A percentile compares a stretch with the other conserved stretches of the same genome.
phyloP scores from a whole-genome alignment of 2,329 filamentous ascomycete species.

The Aspergillus aculeatus region DNA sequence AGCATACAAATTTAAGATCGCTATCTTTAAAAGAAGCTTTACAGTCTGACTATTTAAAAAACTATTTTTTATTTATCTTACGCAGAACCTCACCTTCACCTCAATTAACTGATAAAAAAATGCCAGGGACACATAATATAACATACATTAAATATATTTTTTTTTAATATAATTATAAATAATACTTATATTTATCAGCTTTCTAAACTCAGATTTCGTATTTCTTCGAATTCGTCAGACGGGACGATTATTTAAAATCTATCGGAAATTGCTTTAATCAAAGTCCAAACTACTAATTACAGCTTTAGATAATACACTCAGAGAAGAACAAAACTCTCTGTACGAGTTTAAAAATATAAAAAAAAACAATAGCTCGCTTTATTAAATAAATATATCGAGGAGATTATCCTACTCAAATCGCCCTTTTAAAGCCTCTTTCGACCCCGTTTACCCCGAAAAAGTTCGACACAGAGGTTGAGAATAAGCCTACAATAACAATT shows the following conservation, averaged over 20 bases:
- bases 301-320: conserved; percentile 6
- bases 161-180: neutral
- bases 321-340: conserved; percentile 1
- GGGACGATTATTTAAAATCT: conserved; percentile 10
- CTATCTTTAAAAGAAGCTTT: neutral
- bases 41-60: neutral
- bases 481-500: neutral
- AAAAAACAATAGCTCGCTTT: conserved; percentile 9
- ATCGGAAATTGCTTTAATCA: conserved; percentile 8
- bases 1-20: neutral
- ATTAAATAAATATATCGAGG: conserved; percentile 12
- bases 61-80: neutral
- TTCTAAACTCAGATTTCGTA: conserved; percentile 4
- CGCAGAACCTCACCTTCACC: neutral
- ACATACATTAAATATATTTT: neutral
- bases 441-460: neutral
- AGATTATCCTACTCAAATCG: conserved; percentile 3
- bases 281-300: conserved; percentile 6
- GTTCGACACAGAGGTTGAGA: neutral
- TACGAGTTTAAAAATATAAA: conserved; percentile 9
- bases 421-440: neutral
- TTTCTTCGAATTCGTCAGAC: neutral
- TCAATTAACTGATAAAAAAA: neutral
- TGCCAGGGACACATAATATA: neutral
- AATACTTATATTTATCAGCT: neutral